Evolutionary conservation across 768 basidiomycete species (phyloP), one percentile per base, ranked within the genome.

Genomic region (Lactarius hatsudake): DNA sequence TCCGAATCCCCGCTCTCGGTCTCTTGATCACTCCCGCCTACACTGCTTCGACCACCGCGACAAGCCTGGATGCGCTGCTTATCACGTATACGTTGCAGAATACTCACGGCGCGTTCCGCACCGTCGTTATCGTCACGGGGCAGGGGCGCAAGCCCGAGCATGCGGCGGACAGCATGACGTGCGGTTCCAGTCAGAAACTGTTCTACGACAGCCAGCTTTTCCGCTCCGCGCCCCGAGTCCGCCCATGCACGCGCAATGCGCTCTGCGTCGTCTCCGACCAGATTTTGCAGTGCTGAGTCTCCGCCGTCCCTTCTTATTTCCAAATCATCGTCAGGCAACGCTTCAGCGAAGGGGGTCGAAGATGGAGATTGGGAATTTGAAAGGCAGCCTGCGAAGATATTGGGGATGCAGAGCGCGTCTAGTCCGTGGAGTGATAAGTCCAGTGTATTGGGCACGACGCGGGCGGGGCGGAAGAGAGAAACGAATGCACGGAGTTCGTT

Each of bases 401-500:
- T 74, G 26, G 87, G 81, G 70, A 96, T 86, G 63, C 82, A 85
- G 2, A 83, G 81, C 86, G 90, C 94, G 71, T 97, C 95, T 10
- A 90, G 72, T 63, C 77, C 86, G 71, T 73, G 75, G 63, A 79
- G 83, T 48, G 68, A 77, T 63, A 73, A 86, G 73, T 78, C 83
- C 70, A 82, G 86, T 0, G 92, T 91, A 72, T 96, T 96, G 0
- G 96, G 96, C 2, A 93, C 83, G 1, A 98, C 76, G 4, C 84
- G 81, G 48, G 78, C 81, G 0, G 96, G 96, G 23, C 84, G 83
- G 77, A 99, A 97, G 20, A 96, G 82, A 0, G 83, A 78, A 30
- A 97, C 93, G 62, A 99, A 89, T 1, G 80, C 77, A 67, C 88
- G 86, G 0, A 99, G 83, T 74, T 98, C 96, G 0, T 92, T 91